phyloP scores from a whole-genome alignment of 2,329 filamentous ascomycete genomes.

The Cladophialophora exuberans region DNA sequence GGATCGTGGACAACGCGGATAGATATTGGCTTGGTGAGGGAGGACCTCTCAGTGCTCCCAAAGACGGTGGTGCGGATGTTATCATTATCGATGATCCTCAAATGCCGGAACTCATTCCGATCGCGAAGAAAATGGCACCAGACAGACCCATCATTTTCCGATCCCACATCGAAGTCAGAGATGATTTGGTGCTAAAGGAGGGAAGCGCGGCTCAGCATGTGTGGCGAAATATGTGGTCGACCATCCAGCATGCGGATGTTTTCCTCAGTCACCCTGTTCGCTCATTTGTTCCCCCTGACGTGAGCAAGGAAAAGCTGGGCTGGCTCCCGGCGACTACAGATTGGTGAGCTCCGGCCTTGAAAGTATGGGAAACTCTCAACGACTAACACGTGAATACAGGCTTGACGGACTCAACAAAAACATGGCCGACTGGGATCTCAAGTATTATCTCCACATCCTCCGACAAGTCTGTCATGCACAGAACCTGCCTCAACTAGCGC shows the following conservation, averaged over 20 bases:
- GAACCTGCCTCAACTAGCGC: constrained; percentile 56
- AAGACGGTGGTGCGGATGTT: constrained; percentile 74
- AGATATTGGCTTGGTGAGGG: constrained; percentile 72
- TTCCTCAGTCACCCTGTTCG: constrained; percentile 83
- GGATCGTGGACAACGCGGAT: constrained; percentile 73
- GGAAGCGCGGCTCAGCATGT: constrained; percentile 72
- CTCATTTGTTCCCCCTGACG: constrained; percentile 71
- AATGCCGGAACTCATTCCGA: constrained; percentile 76
- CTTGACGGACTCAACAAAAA: constrained; percentile 80
- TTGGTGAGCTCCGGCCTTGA: constrained; percentile 54
- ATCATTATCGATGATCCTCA: constrained; percentile 82
- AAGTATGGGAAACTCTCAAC: background rate
- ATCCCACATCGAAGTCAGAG: constrained; percentile 81
- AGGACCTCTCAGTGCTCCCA: constrained; percentile 66
- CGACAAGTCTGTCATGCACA: constrained; percentile 63
- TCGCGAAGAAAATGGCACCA: constrained; percentile 72
- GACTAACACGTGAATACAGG: constrained; percentile 43
- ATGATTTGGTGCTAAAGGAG: constrained; percentile 67
- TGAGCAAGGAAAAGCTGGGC: constrained; percentile 67
- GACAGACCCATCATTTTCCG: constrained; percentile 78
- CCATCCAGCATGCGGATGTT: constrained; percentile 71
- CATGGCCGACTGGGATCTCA: constrained; percentile 69
- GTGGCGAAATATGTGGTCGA: constrained; percentile 75
- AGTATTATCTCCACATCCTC: constrained; percentile 77
- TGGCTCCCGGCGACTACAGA: constrained; percentile 82